These are phyloP conservation scores for Citrus cavaleriei DNA, from an alignment of 345 rosid genomes.

Conservation along the genomic window DNA sequence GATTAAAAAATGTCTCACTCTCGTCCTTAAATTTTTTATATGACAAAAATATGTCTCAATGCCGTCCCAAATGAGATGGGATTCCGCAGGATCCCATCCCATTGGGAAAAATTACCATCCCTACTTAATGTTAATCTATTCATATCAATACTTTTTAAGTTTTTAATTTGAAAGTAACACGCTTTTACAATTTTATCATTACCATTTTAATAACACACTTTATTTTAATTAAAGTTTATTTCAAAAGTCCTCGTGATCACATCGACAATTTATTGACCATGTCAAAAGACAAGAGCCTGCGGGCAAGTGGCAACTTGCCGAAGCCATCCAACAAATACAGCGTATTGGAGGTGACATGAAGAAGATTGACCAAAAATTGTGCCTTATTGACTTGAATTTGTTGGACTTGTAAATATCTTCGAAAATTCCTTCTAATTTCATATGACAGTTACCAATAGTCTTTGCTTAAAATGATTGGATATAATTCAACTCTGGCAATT, in stretches of 20 bases:
- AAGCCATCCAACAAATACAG: not conserved
- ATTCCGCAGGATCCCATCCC: no score
- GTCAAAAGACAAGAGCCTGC: not conserved
- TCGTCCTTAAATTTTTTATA: no score
- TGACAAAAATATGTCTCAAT: no score
- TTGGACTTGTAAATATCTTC: not conserved
- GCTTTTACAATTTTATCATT: not conserved
- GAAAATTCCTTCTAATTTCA: not conserved
- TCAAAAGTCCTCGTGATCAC: not conserved
- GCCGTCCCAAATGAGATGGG: no score
- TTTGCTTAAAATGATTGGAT: not conserved
- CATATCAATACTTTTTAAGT: not conserved
- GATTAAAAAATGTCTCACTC: no score
- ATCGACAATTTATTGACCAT: not conserved
- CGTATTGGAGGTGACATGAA: not conserved
- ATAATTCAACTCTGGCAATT: not conserved
- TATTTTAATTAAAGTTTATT: not conserved
- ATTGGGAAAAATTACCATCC: no score
- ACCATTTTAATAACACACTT: not conserved
- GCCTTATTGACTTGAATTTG: not conserved
- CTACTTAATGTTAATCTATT: not conserved
- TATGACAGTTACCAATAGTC: not conserved
- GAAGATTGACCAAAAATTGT: not conserved
- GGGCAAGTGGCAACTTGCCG: not conserved
- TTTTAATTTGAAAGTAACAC: not conserved